Evolutionary conservation across 192 early-diverging fungal genomes (phyloP), one percentile per base, ranked within the genome.

Genomic region (Backusella westeae): DNA sequence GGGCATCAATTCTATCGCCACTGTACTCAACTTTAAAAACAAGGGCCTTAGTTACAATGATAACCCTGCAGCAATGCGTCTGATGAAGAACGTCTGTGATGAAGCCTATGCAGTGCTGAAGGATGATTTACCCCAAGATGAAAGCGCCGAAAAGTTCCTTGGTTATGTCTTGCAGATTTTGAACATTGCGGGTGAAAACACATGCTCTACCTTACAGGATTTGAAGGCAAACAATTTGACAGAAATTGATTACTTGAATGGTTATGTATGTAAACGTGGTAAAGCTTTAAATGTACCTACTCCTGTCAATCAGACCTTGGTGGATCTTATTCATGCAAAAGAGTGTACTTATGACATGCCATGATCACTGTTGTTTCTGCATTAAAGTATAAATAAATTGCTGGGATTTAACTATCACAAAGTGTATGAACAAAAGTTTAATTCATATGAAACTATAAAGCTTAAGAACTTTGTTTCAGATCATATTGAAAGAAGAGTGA

Each of bases 241-340:
- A 8, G 90, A 91, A 75, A 81, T 88, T 17, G 86, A 88, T 71
- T 90, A 88, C 81, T 86, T 91, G 49, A 91, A 90, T 75, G 90
- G 89, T 9, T 88, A 87, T 63, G 53, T 91, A 32, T 83, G 87
- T 12, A 77, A 80, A 4, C 71, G 84, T 38, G 90, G 83, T 46
- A 70, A 81, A 42, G 72, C 80, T 65, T 82, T 87, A 35, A 77
- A 81, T n/a, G 77, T 90, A 10, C 39, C 35, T 65, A 67, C 72
- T 0, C 77, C 71, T 10, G 67, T 72, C 26, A 78, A 84, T 72
- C 35, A 79, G 59, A 41, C 56, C 41, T 7, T 84, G 3, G 66
- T 81, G 21, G 63, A 79, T 49, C 36, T 81, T 34, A 71, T 84
- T 41, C 68, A 75, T 32, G 52, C 76, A 10, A 74, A 79, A 65